phyloP scores from a whole-genome alignment of 2,329 filamentous ascomycete genomes.

The Decorospora gaudefroyi region DNA sequence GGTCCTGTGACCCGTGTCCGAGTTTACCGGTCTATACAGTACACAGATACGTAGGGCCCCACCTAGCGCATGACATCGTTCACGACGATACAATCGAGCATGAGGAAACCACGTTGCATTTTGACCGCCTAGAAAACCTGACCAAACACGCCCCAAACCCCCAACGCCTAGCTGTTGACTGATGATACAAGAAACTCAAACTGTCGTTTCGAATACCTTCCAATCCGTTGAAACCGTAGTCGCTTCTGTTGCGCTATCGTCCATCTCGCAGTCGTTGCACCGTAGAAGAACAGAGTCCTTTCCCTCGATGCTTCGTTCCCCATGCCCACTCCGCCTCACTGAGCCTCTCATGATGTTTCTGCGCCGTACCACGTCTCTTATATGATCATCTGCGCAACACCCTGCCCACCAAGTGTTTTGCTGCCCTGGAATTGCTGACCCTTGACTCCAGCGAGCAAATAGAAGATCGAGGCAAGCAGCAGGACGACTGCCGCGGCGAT shows the following conservation, averaged over 20 bases:
- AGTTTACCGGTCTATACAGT: conserved; percentile 8
- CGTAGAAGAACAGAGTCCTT: conserved; percentile 2
- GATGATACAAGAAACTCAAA: conserved; percentile 32
- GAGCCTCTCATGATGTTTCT: not conserved
- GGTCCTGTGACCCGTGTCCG: conserved; percentile 13
- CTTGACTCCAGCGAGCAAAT: conserved; percentile 76
- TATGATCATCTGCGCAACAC: conserved; percentile 97
- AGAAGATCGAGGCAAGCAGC: conserved; percentile 76
- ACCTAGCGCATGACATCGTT: conserved; percentile 10
- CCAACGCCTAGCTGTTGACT: conserved; percentile 41
- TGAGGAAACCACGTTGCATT: conserved; percentile 8
- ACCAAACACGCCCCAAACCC: conserved; percentile 14
- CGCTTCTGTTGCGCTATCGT: conserved; percentile 3
- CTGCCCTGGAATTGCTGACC: conserved; percentile 86
- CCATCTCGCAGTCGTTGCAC: not conserved
- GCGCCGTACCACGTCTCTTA: conserved; percentile 16
- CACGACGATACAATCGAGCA: conserved; percentile 1
- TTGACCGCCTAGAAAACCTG: conserved; percentile 8
- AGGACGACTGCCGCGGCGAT: conserved; percentile 86
- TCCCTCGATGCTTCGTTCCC: conserved; percentile 5
- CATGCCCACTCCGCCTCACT: not conserved
- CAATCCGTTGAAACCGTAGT: conserved; percentile 1
- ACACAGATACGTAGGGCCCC: conserved; percentile 20
- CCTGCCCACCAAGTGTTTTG: conserved; percentile 93
- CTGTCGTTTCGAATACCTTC: conserved; percentile 4